Evolutionary conservation across 2,329 filamentous ascomycete species (phyloP).

Genomic region (Rutstroemia sp.): DNA sequence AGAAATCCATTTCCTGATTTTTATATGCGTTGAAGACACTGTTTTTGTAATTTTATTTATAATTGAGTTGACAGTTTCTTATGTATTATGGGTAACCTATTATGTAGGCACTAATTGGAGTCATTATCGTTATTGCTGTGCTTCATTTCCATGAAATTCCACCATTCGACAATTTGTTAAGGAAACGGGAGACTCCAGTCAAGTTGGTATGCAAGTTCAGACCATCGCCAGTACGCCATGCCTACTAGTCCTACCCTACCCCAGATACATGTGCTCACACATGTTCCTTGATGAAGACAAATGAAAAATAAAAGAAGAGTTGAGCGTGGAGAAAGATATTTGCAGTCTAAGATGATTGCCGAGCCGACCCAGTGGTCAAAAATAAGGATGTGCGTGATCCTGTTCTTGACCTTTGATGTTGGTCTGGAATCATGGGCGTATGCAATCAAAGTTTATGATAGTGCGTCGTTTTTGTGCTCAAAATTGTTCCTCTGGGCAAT

Average conservation of each 20-base stretch:
- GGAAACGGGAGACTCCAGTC: background rate
- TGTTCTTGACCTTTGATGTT: too few species aligned
- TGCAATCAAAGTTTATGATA: too few species aligned
- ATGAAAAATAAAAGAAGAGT: background rate
- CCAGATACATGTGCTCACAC: background rate
- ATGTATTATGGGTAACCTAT: background rate
- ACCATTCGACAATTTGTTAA: background rate
- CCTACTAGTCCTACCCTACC: slow-evolving; percentile 1
- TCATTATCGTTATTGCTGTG: background rate
- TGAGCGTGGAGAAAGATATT: background rate
- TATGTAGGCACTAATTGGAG: background rate
- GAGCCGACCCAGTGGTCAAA: background rate
- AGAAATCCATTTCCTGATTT: too few species aligned
- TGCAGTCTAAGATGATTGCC: background rate
- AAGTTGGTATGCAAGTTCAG: background rate
- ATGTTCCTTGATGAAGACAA: background rate
- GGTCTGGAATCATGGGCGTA: too few species aligned
- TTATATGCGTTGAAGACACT: background rate
- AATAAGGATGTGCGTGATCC: too few species aligned
- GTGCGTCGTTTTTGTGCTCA: too few species aligned
- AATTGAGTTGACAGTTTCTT: background rate
- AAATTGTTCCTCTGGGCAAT: too few species aligned
- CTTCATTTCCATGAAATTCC: background rate
- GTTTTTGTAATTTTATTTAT: background rate
- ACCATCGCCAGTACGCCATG: background rate